Evolutionary conservation across 2,329 filamentous ascomycete genomes (phyloP).

Genomic region (Tolypocladium album): DNA sequence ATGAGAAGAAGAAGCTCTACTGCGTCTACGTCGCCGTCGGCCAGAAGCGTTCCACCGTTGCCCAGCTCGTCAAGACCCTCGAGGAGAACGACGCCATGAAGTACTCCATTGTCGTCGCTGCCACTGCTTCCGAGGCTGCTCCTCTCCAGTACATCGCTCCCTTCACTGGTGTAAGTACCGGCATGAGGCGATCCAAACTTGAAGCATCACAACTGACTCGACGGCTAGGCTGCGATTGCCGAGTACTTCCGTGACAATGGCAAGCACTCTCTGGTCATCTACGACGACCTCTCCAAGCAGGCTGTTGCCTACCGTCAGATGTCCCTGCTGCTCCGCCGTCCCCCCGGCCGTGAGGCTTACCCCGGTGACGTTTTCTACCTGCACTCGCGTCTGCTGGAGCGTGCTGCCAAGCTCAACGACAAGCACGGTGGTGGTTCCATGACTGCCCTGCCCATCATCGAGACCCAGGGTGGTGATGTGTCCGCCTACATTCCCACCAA

Average conservation of each 20-base stretch:
- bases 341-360: conserved; percentile 98
- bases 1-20: conserved; percentile 98
- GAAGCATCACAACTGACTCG: too few relatives aligned
- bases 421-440: conserved; percentile 91
- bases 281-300: conserved; percentile 95
- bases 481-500: conserved; percentile 99
- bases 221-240: conserved; percentile 32
- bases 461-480: conserved; percentile 99
- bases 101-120: conserved; percentile 88
- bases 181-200: too few relatives aligned
- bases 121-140: conserved; percentile 93
- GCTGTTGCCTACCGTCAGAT: conserved; percentile 97
- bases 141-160: conserved; percentile 90
- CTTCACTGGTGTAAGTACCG: conserved; percentile 61
- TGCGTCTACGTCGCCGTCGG: conserved; percentile 98
- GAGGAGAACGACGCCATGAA: conserved; percentile 99
- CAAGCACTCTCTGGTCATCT: conserved; percentile 83
- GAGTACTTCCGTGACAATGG: conserved; percentile 77
- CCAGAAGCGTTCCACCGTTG: conserved; percentile 98
- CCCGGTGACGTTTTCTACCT: conserved; percentile 99
- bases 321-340: conserved; percentile 95
- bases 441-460: conserved; percentile 94
- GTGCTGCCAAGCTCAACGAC: conserved; percentile 98
- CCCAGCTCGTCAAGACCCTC: conserved; percentile 98
- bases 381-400: conserved; percentile 97